Evolutionary conservation across 345 rosid species (phyloP).

Genomic region (Lepidium didymum): DNA sequence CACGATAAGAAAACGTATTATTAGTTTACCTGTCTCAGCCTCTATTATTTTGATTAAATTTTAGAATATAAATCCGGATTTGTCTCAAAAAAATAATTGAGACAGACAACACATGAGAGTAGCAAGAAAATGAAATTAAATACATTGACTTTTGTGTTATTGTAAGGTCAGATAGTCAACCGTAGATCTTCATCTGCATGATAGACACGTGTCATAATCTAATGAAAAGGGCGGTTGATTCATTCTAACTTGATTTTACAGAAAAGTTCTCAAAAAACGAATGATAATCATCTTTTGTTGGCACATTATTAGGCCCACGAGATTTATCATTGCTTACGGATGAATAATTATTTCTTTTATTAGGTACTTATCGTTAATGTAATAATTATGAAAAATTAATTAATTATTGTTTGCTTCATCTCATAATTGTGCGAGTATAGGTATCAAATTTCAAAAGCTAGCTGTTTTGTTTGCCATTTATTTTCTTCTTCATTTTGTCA

Average conservation of each 20-base stretch:
- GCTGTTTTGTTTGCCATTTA: neutral
- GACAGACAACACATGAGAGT: too few relatives aligned
- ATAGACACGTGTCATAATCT: slow-evolving; percentile 24
- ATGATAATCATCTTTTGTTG: neutral
- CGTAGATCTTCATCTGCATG: slow-evolving; percentile 26
- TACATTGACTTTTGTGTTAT: neutral
- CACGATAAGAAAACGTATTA: too few relatives aligned
- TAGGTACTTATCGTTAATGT: neutral
- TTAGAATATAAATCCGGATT: too few relatives aligned
- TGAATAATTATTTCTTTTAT: neutral
- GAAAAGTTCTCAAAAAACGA: neutral
- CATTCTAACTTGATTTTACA: neutral
- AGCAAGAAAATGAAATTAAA: neutral
- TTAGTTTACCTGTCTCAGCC: too few relatives aligned
- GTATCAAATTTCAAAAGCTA: neutral
- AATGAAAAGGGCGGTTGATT: neutral
- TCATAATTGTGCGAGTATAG: neutral
- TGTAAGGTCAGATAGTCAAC: neutral
- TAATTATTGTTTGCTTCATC: neutral
- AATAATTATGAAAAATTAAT: neutral
- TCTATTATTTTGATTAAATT: too few relatives aligned
- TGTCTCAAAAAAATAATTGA: too few relatives aligned
- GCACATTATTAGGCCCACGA: slow-evolving; percentile 5
- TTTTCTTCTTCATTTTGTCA: slow-evolving; percentile 13
- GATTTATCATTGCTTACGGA: neutral